Conservation (phyloP, 176 grass and related monocot species). For the Oryza meyeriana region DNA sequence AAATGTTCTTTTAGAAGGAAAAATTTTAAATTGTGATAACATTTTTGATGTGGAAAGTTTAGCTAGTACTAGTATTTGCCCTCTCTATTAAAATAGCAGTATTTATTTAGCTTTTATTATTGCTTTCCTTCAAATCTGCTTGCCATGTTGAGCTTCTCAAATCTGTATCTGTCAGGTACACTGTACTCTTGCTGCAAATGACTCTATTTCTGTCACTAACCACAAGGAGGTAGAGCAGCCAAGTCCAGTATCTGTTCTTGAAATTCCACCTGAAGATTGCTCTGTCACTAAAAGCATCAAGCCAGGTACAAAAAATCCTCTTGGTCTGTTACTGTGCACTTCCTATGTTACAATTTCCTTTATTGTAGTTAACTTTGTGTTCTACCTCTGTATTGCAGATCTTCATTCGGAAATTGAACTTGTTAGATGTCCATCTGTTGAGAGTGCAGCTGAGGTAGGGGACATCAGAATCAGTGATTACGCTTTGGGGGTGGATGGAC, state of each 20-base stretch:
- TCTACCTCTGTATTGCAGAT: slow-evolving; percentile 39
- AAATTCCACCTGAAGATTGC: slow-evolving; percentile 43
- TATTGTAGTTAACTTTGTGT: slow-evolving; percentile 7
- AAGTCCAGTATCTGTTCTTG: slow-evolving; percentile 64
- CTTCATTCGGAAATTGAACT: slow-evolving; percentile 22
- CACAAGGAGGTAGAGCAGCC: slow-evolving; percentile 47
- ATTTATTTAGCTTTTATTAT: not conserved
- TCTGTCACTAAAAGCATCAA: slow-evolving; percentile 35
- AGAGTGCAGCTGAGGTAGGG: not conserved
- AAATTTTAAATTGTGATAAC: not conserved
- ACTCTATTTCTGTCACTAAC: slow-evolving; percentile 14
- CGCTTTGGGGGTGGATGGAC: slow-evolving; percentile 1
- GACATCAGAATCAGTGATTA: not conserved
- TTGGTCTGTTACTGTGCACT: slow-evolving; percentile 34
- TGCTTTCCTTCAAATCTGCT: not conserved
- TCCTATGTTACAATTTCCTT: not conserved
- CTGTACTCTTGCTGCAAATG: slow-evolving; percentile 13
- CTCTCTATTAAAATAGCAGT: not conserved
- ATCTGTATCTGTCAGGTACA: slow-evolving; percentile 22
- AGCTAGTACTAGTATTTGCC: not conserved
- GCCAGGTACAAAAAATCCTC: slow-evolving; percentile 21
- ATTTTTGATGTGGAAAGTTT: not conserved
- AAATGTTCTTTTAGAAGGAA: too few relatives aligned
- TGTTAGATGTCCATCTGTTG: slow-evolving; percentile 22
- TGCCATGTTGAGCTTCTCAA: not conserved